Evolutionary conservation across 192 early-diverging fungal genomes (phyloP).

Genomic region (Podila epigama): DNA sequence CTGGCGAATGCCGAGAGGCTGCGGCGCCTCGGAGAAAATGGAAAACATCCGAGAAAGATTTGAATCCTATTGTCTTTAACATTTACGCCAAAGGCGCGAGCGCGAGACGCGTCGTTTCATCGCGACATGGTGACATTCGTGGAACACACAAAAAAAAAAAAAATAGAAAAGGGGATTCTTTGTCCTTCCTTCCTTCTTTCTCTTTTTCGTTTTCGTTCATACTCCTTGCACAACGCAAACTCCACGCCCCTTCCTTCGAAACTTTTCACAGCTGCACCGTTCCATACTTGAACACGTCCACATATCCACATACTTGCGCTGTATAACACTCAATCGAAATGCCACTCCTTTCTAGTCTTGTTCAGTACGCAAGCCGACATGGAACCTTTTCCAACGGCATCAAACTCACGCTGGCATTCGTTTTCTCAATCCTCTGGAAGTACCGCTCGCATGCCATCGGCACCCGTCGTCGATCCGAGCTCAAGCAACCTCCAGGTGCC

Average conservation of each 20-base stretch:
- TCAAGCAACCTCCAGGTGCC: conserved; percentile 19
- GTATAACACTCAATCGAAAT: not conserved
- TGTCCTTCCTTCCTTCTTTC: not conserved
- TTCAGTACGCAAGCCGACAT: not conserved
- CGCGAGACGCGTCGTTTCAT: too few species aligned
- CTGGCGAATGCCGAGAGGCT: too few species aligned
- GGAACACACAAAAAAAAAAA: too few species aligned
- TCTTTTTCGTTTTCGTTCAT: not conserved
- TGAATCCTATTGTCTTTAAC: too few species aligned
- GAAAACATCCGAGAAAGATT: too few species aligned
- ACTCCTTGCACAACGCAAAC: not conserved
- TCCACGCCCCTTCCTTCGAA: not conserved
- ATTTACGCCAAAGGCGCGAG: too few species aligned
- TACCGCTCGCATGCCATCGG: conserved; percentile 27
- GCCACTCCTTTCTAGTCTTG: not conserved
- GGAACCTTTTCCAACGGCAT: conserved; percentile 7
- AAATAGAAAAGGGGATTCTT: too few species aligned
- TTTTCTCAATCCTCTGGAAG: conserved; percentile 2
- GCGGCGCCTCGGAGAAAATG: too few species aligned
- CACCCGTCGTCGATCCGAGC: conserved; percentile 13
- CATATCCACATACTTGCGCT: not conserved
- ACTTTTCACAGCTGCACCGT: too few species aligned
- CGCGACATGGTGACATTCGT: too few species aligned
- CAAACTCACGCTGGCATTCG: conserved; percentile 6
- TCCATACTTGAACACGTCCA: too few species aligned